phyloP scores from a whole-genome alignment of 345 rosid species.

The Populus alba region DNA sequence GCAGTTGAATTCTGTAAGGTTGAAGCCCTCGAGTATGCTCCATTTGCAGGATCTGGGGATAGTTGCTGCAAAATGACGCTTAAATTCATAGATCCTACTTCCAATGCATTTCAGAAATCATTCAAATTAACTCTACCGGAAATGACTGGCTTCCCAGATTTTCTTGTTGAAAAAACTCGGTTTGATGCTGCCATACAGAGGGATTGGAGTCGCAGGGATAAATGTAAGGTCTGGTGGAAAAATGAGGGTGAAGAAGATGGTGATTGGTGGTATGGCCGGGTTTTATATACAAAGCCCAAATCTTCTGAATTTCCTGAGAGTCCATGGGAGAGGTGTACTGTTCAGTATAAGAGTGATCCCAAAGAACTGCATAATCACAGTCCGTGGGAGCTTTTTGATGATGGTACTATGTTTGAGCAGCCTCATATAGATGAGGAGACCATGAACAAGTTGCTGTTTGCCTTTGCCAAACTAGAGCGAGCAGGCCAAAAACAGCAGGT shows the following conservation, averaged over 20 bases:
- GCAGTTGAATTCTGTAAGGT: slow-evolving; percentile 86
- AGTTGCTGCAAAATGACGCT: slow-evolving; percentile 96
- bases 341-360: slow-evolving; percentile 79
- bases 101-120: slow-evolving; percentile 46
- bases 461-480: slow-evolving; percentile 58
- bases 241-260: slow-evolving; percentile 81
- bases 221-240: slow-evolving; percentile 97
- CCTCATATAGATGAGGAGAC: slow-evolving; percentile 60
- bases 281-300: slow-evolving; percentile 65
- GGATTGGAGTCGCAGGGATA: slow-evolving; percentile 88
- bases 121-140: slow-evolving; percentile 82
- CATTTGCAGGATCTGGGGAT: slow-evolving; percentile 93
- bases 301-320: slow-evolving; percentile 74
- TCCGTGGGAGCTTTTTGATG: slow-evolving; percentile 98
- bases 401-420: slow-evolving; percentile 63
- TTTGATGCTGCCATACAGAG: slow-evolving; percentile 72
- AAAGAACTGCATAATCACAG: slow-evolving; percentile 75
- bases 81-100: slow-evolving; percentile 64
- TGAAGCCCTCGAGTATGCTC: slow-evolving; percentile 77
- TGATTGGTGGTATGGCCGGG: slow-evolving; percentile 94
- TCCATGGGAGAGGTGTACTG: slow-evolving; percentile 90
- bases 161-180: slow-evolving; percentile 91
- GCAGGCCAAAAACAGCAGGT: slow-evolving; percentile 63
- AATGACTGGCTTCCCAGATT: slow-evolving; percentile 83
- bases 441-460: slow-evolving; percentile 49